These are phyloP conservation scores for Lasiodiplodia hormozganensis DNA, from an alignment of 2,329 filamentous ascomycete genomes.

Conservation along the genomic window DNA sequence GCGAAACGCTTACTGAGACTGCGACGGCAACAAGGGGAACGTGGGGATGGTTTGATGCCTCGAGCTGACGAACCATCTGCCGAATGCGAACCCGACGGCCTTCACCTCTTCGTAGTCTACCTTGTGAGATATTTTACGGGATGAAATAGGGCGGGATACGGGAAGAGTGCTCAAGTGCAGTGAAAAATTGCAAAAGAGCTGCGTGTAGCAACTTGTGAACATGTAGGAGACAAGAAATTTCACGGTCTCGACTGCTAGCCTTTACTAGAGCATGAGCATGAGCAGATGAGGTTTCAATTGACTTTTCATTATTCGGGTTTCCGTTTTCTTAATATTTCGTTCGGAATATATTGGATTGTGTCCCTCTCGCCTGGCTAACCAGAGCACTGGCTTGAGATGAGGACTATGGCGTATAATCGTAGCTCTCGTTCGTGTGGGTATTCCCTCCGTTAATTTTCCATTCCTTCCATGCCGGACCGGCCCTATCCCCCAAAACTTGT, in stretches of 20 bases:
- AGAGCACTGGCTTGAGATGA: slow-evolving; percentile 4
- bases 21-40: background rate
- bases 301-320: background rate
- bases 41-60: background rate
- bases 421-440: slow-evolving; percentile 18
- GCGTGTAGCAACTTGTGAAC: background rate
- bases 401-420: background rate
- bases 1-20: slow-evolving; percentile 23
- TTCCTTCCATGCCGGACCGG: background rate
- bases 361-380: slow-evolving; percentile 18
- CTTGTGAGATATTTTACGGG: background rate
- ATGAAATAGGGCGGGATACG: background rate
- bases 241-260: background rate
- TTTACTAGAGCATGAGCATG: background rate
- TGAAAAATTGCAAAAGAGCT: background rate
- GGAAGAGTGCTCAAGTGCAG: background rate
- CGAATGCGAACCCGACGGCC: background rate
- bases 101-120: no score
- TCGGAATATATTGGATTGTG: background rate
- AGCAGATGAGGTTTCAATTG: background rate
- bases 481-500: background rate
- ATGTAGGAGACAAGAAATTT: background rate
- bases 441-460: slow-evolving; percentile 6
- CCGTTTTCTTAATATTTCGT: background rate
- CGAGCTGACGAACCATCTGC: background rate